phyloP scores from a whole-genome alignment of 208 protist genomes.

The Crithidia thermophila region DNA sequence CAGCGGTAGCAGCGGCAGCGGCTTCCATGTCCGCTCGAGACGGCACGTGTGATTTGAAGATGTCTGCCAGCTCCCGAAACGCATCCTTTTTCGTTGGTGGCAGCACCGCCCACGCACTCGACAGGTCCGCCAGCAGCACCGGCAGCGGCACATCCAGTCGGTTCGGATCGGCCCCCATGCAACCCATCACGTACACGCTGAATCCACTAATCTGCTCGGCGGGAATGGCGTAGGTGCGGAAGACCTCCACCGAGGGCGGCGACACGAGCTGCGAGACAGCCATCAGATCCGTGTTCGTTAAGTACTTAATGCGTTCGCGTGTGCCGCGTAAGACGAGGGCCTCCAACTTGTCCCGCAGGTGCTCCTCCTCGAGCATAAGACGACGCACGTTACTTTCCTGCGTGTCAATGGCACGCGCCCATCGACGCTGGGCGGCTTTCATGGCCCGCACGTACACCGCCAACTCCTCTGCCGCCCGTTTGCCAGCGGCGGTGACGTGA shows the following conservation, averaged over 20 bases:
- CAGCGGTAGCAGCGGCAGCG: no score
- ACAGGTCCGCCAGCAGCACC: slow-evolving; percentile 69
- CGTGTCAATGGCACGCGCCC: slow-evolving; percentile 56
- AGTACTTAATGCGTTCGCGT: slow-evolving; percentile 50
- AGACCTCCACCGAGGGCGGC: slow-evolving; percentile 40
- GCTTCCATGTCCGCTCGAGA: background rate
- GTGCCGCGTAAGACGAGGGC: slow-evolving; percentile 63
- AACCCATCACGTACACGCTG: slow-evolving; percentile 73
- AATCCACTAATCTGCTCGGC: slow-evolving; percentile 60
- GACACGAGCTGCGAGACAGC: slow-evolving; percentile 38
- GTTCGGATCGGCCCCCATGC: slow-evolving; percentile 51
- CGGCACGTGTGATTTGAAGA: slow-evolving; percentile 30
- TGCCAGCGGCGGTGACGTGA: slow-evolving; percentile 11
- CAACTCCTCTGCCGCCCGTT: slow-evolving; percentile 60
- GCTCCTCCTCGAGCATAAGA: slow-evolving; percentile 80
- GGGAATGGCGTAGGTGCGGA: slow-evolving; percentile 53
- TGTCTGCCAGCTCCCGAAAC: slow-evolving; percentile 52
- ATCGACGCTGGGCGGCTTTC: slow-evolving; percentile 56
- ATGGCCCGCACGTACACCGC: slow-evolving; percentile 72
- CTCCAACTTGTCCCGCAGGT: slow-evolving; percentile 55
- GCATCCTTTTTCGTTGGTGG: slow-evolving; percentile 51
- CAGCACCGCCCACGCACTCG: slow-evolving; percentile 69
- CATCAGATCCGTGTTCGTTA: slow-evolving; percentile 73
- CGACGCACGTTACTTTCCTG: slow-evolving; percentile 73
- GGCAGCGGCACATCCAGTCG: slow-evolving; percentile 41